Evolutionary conservation across 352 stramenopile genomes (phyloP), one percentile per base, ranked within the genome.

Genomic region (Peronospora belbahrii): DNA sequence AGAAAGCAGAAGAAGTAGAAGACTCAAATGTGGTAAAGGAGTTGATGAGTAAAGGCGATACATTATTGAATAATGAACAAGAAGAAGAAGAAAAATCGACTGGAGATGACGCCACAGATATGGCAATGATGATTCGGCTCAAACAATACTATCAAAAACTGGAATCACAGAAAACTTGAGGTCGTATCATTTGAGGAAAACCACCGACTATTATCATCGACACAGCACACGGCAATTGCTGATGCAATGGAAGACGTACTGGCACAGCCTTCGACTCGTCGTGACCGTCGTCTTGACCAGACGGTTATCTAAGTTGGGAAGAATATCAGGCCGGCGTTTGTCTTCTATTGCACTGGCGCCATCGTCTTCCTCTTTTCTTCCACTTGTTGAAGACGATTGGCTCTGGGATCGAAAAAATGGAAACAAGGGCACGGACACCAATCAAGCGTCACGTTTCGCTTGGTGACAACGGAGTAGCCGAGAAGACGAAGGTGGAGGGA

Each of bases 171-270:
- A 54, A 59, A 67, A 33, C 38, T 90, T 10, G 79, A 88, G 50
- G 67, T 85, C 31, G 52, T 88, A 2, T 81, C 79, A 13, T 67
- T 72, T 28, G 64, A 60, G 0, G 73, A 85, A 42, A 72, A 85
- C 44, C 65, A 85, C 22, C 62, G 67, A 3, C 34, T 84, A 22
- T 58, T 90, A 25, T 85, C 76, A 18, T 84, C 74, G 5, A 60
- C 55, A 10, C 68, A 70, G 15, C 79, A 87, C 50, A 65, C 68
- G 45, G 60, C 70, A 27, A 85, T 90, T 38, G 74, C 79, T 18
- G 70, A 88, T 31, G 79, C 79, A 2, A 87, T 90, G 71, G 79
- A 90, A 42, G 62, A 77, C 25, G 56, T 83, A 30, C 53, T 90
- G 17, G 73, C 79, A 11, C 62, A 81, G 24, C 65, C 74, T 24